phyloP scores from a whole-genome alignment of 768 basidiomycete genomes.

The Scleroderma bovista region DNA sequence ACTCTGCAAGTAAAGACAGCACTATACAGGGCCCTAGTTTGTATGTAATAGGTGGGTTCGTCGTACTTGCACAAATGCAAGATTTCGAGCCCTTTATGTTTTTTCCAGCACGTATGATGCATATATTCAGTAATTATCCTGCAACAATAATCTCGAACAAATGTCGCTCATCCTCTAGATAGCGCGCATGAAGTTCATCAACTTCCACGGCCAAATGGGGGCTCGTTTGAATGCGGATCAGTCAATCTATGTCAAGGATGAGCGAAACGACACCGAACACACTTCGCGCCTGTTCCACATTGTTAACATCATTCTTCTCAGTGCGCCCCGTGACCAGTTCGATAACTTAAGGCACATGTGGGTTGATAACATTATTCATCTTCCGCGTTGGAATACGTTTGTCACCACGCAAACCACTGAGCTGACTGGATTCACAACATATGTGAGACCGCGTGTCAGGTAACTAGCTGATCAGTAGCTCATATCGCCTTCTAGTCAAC shows the following conservation, averaged over 20 bases:
- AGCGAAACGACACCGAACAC: not conserved
- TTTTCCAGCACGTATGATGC: slow-evolving; percentile 38
- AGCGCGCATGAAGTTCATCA: slow-evolving; percentile 33
- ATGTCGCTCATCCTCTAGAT: not conserved
- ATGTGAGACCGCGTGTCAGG: not conserved
- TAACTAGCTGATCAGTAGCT: not conserved
- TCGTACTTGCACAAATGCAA: not conserved
- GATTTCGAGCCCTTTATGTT: not conserved
- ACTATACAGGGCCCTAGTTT: not conserved
- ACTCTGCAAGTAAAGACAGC: not conserved
- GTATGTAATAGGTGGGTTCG: not conserved
- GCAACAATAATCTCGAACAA: not conserved
- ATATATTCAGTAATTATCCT: slow-evolving; percentile 32
- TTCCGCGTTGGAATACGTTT: slow-evolving; percentile 2
- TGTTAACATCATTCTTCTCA: slow-evolving; percentile 16
- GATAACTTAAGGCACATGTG: slow-evolving; percentile 2
- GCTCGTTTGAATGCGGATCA: slow-evolving; percentile 42
- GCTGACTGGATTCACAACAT: slow-evolving; percentile 5
- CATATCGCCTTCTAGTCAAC: slow-evolving; percentile 17
- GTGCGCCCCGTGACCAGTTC: slow-evolving; percentile 21
- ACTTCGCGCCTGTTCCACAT: slow-evolving; percentile 4
- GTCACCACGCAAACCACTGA: not conserved
- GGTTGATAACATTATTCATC: slow-evolving; percentile 1
- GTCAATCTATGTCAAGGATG: slow-evolving; percentile 27
- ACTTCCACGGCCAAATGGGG: slow-evolving; percentile 42